A percentile compares a stretch with the other conserved stretches of the same genome.
phyloP scores from a whole-genome alignment of 129 eudicot genomes.

The Pulicaria dysenterica region DNA sequence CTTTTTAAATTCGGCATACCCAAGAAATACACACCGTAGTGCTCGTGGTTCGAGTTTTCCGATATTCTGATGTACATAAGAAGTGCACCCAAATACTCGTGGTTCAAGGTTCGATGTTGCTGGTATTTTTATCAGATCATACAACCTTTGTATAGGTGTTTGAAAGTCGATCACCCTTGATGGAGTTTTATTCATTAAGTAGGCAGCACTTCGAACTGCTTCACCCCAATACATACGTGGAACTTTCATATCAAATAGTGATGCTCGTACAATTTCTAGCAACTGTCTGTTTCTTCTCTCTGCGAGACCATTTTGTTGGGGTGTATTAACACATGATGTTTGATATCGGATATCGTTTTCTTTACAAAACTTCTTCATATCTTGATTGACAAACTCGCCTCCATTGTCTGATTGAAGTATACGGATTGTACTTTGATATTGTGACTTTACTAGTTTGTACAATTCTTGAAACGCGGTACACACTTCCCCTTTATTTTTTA shows the following conservation, averaged over 20 bases:
- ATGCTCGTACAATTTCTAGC: too few species aligned
- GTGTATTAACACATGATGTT: conserved; percentile 2
- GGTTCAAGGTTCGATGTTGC: conserved; percentile 26
- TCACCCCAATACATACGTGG: too few species aligned
- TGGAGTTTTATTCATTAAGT: too few species aligned
- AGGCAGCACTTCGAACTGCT: too few species aligned
- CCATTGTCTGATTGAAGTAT: conserved; percentile 24
- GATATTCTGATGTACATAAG: neutral
- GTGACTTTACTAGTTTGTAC: neutral
- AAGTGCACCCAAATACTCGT: conserved; percentile 7
- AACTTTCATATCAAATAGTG: too few species aligned
- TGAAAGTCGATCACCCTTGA: too few species aligned
- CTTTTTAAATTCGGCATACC: conserved; percentile 2
- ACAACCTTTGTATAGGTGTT: too few species aligned
- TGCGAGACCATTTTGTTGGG: conserved; percentile 5
- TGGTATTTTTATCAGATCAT: conserved; percentile 2
- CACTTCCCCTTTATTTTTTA: conserved; percentile 13
- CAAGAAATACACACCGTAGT: conserved; percentile 15
- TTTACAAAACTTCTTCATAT: neutral
- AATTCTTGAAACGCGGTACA: conserved; percentile 16
- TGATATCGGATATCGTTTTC: conserved; percentile 1
- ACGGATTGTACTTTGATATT: conserved; percentile 3
- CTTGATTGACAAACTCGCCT: conserved; percentile 9
- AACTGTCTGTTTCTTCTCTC: conserved; percentile 9
- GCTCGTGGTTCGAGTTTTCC: conserved; percentile 12